A percentile compares a stretch with the other conserved stretches of the same genome.
These are phyloP conservation scores for Blastosporella zonata DNA, from an alignment of 1,284 basidiomycete genomes.

Conservation along the genomic window DNA sequence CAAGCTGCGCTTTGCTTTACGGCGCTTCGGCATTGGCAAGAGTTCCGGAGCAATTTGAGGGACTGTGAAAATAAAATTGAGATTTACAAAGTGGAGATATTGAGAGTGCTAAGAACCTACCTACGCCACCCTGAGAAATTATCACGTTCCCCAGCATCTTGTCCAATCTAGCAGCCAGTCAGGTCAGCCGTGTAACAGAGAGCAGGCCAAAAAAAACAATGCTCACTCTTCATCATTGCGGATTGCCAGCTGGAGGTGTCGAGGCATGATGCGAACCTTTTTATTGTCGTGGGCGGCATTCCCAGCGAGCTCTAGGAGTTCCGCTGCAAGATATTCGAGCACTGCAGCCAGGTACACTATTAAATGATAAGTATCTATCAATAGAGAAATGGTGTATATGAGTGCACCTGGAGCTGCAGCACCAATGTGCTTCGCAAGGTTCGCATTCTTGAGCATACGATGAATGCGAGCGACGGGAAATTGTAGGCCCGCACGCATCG, in stretches of 20 bases:
- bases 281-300: constrained; percentile 77
- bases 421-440: constrained; percentile 74
- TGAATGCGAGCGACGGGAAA: constrained; percentile 90
- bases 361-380: background rate
- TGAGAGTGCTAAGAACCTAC: constrained; percentile 12
- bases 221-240: constrained; percentile 76
- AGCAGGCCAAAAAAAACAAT: background rate
- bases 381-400: background rate
- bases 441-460: constrained; percentile 78
- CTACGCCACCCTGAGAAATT: constrained; percentile 83
- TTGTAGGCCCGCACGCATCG: constrained; percentile 76
- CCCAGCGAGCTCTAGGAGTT: constrained; percentile 86
- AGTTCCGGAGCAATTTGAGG: constrained; percentile 20
- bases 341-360: constrained; percentile 85
- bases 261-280: constrained; percentile 81
- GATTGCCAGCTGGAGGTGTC: constrained; percentile 85
- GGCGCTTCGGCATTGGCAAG: constrained; percentile 8
- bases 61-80: constrained; percentile 6
- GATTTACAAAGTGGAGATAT: background rate
- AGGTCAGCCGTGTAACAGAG: constrained; percentile 1
- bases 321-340: constrained; percentile 82
- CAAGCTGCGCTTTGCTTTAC: background rate
- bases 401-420: constrained; percentile 68
- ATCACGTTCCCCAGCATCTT: constrained; percentile 75
- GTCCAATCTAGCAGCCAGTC: constrained; percentile 45